Evolutionary conservation across 1,284 basidiomycete species (phyloP).

Genomic region (Tilletia caries): DNA sequence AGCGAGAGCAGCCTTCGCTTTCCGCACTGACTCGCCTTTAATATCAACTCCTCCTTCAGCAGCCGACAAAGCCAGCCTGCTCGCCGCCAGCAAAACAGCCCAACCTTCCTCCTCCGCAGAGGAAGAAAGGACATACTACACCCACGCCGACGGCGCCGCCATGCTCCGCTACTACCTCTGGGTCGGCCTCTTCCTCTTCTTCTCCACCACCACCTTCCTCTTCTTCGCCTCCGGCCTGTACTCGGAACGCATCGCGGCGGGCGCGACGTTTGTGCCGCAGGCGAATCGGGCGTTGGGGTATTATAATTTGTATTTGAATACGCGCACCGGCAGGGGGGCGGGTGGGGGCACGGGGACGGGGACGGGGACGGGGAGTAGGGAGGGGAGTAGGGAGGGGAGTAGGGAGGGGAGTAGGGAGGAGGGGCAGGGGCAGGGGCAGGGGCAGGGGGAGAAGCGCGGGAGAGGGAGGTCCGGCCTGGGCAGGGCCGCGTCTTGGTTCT

Average conservation of each 20-base stretch:
- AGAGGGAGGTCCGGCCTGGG: neutral
- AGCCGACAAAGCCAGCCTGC: no score
- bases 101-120: no score
- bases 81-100: no score
- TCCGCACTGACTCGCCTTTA: no score
- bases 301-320: conserved; percentile 96
- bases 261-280: conserved; percentile 96
- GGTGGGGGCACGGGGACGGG: no score
- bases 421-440: no score
- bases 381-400: neutral
- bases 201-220: conserved; percentile 73
- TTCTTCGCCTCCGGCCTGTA: conserved; percentile 98
- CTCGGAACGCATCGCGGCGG: conserved; percentile 90
- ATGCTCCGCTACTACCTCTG: conserved; percentile 31
- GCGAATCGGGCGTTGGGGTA: conserved; percentile 85
- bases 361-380: no score
- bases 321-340: conserved; percentile 66
- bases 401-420: no score
- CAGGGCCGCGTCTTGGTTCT: neutral
- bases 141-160: neutral
- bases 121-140: no score
- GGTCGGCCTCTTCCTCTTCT: conserved; percentile 41
- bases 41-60: neutral
- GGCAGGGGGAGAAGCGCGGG: no score
- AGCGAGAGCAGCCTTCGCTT: no score